phyloP scores from a whole-genome alignment of 805 yeast species.

The Clavispora fructus region DNA sequence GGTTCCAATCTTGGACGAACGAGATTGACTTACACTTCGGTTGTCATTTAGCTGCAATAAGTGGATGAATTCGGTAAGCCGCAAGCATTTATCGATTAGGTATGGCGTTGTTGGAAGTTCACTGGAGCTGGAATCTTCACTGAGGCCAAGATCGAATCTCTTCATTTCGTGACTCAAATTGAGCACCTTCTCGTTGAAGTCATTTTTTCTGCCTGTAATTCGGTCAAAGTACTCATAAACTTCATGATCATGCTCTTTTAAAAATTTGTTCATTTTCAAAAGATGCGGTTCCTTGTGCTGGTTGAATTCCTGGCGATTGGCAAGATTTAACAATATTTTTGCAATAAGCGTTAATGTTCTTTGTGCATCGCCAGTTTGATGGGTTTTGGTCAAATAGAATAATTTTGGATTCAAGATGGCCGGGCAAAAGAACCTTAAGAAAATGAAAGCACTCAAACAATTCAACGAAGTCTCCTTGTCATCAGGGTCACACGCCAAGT shows the following conservation, averaged over 20 bases:
- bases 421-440: slow-evolving; percentile 73
- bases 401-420: slow-evolving; percentile 86
- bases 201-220: slow-evolving; percentile 65
- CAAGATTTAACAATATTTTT: slow-evolving; percentile 70
- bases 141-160: slow-evolving; percentile 52
- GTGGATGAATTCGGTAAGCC: slow-evolving; percentile 54
- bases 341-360: slow-evolving; percentile 79
- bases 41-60: slow-evolving; percentile 29
- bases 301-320: slow-evolving; percentile 67
- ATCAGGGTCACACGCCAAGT: slow-evolving; percentile 51
- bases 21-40: slow-evolving; percentile 1
- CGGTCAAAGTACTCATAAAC: slow-evolving; percentile 65
- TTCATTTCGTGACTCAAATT: slow-evolving; percentile 53
- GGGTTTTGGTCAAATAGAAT: slow-evolving; percentile 64
- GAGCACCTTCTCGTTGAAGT: slow-evolving; percentile 53
- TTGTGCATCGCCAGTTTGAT: slow-evolving; percentile 66
- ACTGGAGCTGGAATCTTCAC: slow-evolving; percentile 42
- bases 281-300: slow-evolving; percentile 83
- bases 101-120: slow-evolving; percentile 68
- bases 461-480: slow-evolving; percentile 55
- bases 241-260: slow-evolving; percentile 52
- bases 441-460: slow-evolving; percentile 78
- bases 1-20: neutral
- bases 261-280: slow-evolving; percentile 62
- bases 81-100: slow-evolving; percentile 58